Base-by-base conservation (phyloP, 1,139 yeast genomes). In the Yamadazyma trypodendri region DNA sequence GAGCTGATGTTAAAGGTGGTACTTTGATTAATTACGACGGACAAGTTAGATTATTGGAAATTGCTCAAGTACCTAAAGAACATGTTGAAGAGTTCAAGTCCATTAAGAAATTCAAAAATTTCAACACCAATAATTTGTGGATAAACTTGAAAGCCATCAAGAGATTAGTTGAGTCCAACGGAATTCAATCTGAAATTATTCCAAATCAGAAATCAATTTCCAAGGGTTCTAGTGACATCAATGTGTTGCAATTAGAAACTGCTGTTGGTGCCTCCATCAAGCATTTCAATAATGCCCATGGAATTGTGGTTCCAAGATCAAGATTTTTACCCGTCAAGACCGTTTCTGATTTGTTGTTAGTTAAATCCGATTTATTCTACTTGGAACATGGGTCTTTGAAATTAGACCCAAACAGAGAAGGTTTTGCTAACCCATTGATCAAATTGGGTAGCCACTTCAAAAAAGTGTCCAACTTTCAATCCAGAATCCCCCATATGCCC, bases 1-100 rank as follows among this genome's bases (percentile, higher is more conserved):
- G 98, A 67, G 98, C 98, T 34, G 98, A 92, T 65, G 98, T 92
- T 58, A 92, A 92, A 72, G 98, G 98, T 73, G 98, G 98, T 75
- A 92, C 98, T 52, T 79, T 92, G 63, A 90, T 92, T 63, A 89
- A 88, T 67, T 92, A 94, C 65, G 94, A 89, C 54, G 97, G 97
- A 45, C 83, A 84, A 58, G 96, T 92, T 44, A 82, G 97, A 67
- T 78, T 92, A 59, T 77, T 92, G 56, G 98, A 92, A 70, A 92
- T 94, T 55, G 98, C 98, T 34, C 98, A 92, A 73, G 98, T 92
- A 47, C 97, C 98, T 61, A 89, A 89, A 67, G 97, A 90, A 63
- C 98, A 92, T 62, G 94, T 89, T 45, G 98, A 94, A 71, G 98
- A 92, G 61, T 92, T 92, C 76, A 92, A 92, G 72, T 85, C 95